Base-by-base conservation (phyloP, 2,329 filamentous ascomycete genomes). In the Curvularia sp. region DNA sequence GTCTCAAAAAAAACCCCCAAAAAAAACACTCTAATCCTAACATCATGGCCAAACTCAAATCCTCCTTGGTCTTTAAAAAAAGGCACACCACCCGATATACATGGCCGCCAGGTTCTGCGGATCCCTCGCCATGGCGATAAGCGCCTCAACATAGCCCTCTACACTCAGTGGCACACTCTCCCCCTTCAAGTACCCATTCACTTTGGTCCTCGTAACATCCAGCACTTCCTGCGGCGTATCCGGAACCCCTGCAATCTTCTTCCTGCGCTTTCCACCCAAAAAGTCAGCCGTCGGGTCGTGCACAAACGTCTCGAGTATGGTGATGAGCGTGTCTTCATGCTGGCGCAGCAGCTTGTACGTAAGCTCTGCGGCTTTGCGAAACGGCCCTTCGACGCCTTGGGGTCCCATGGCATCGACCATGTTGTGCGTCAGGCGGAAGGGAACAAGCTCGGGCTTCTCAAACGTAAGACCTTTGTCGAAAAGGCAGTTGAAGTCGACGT, bases 401-500 rank as follows among this genome's bases (percentile, higher is more conserved):
- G 96, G 89, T 5, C 95, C 95, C 88, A 99, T 98, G 10, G 95
- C 96, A 64, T 96, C 92, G 34, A 96, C 87, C 94, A 99, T 98
- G 79, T 99, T 99, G 82, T 97, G 94, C 3, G 95, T 99, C 41
- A 99, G 84, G 15, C 96, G 90, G 83, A 99, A 99, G 1, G 95
- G 96, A 1, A 99, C 95, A 28, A 90, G 84, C 78, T 99, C 95
- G 0, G 95, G 94, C 77, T 96, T 96, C 62, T 93, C 89, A 74
- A 99, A 98, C 0, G 93, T 97, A 39, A 94, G 85, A 1, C 95
- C 95, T 69, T 99, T 99, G 81, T 99, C 96, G 76, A 99, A 99
- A 4, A 99, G 87, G 77, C 96, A 99, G 80, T 99, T 99, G 84
- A 99, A 99, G 79, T 99, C 95, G 45, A 99, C 96, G 78, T 99